phyloP scores from a whole-genome alignment of 768 basidiomycete genomes.

The Tylopilus intermedius region DNA sequence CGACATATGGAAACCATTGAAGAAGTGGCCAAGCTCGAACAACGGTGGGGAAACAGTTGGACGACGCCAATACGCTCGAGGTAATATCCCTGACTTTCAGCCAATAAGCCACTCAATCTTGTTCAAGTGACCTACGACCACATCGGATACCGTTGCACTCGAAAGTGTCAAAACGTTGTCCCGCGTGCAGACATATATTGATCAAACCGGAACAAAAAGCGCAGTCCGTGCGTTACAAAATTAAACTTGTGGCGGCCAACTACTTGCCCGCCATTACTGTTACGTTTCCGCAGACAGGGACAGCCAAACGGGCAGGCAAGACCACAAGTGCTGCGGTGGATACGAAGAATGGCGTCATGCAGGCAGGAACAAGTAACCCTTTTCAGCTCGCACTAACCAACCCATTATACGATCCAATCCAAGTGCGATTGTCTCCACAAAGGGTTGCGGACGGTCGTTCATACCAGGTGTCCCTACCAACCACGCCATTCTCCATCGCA shows the following conservation, averaged over 20 bases:
- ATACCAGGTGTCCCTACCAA: slow-evolving; percentile 78
- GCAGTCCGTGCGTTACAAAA: slow-evolving; percentile 90
- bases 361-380: slow-evolving; percentile 73
- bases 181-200: slow-evolving; percentile 89
- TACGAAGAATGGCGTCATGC: slow-evolving; percentile 41
- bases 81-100: slow-evolving; percentile 33
- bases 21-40: slow-evolving; percentile 67
- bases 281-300: slow-evolving; percentile 53
- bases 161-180: slow-evolving; percentile 94
- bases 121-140: slow-evolving; percentile 71
- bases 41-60: slow-evolving; percentile 83
- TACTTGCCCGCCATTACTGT: slow-evolving; percentile 87
- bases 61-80: slow-evolving; percentile 54
- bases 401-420: slow-evolving; percentile 93
- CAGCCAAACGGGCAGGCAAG: slow-evolving; percentile 36
- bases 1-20: slow-evolving; percentile 54
- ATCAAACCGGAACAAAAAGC: slow-evolving; percentile 99
- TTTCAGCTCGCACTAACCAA: slow-evolving; percentile 92
- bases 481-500: slow-evolving; percentile 71
- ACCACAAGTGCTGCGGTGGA: slow-evolving; percentile 33
- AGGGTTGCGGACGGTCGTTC: slow-evolving; percentile 42
- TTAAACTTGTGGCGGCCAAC: slow-evolving; percentile 93
- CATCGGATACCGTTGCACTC: slow-evolving; percentile 88
- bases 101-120: not conserved
- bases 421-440: slow-evolving; percentile 80